phyloP scores from a whole-genome alignment of 2,329 filamentous ascomycete genomes.

The Zasmidium cellare region DNA sequence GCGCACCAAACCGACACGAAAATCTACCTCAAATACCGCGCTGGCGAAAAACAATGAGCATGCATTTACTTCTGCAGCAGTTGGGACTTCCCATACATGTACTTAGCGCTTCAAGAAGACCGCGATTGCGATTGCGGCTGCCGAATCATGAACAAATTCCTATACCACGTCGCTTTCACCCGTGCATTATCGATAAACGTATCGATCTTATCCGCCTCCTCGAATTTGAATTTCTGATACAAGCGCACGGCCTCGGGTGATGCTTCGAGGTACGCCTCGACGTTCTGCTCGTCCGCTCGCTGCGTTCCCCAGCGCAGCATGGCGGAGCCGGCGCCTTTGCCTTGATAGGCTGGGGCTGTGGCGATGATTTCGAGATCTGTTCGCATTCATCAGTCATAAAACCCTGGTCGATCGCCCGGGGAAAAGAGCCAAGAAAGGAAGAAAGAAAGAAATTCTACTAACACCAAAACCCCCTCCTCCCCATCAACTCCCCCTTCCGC shows the following conservation, averaged over 20 bases:
- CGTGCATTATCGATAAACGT: conserved; percentile 29
- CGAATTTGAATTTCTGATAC: conserved; percentile 41
- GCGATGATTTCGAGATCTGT: conserved; percentile 34
- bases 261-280: conserved; percentile 41
- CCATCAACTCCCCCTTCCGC: conserved; percentile 25
- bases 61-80: too few species aligned
- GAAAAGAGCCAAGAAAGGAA: too few species aligned
- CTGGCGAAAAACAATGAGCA: background rate
- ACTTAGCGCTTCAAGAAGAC: too few species aligned
- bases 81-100: too few species aligned
- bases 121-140: background rate
- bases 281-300: conserved; percentile 38
- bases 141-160: conserved; percentile 30
- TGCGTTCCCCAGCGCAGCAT: conserved; percentile 40
- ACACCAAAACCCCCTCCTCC: conserved; percentile 31
- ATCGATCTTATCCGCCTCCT: conserved; percentile 21
- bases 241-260: conserved; percentile 36
- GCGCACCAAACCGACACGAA: conserved; percentile 41
- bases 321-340: conserved; percentile 39
- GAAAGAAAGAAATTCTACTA: conserved; percentile 12
- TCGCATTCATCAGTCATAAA: too few species aligned
- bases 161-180: conserved; percentile 23
- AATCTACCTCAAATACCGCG: background rate
- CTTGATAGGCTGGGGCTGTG: conserved; percentile 40
- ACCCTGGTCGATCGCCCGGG: too few species aligned